Evolutionary conservation across 2,329 filamentous ascomycete genomes (phyloP).

Genomic region (Ophiostoma australiae): DNA sequence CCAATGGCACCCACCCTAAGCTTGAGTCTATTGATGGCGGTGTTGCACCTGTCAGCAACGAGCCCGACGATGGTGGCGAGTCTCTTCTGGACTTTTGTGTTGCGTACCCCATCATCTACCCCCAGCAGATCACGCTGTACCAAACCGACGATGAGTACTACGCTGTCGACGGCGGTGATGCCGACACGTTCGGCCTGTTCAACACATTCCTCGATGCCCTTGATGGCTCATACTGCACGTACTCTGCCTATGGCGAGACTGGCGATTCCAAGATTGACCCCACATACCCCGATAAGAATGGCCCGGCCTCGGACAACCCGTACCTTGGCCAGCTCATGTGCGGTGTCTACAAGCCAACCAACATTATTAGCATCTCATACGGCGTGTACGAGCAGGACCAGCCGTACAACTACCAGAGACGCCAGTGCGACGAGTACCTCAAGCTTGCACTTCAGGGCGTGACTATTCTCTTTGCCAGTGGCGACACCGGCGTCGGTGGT

Average conservation of each 20-base stretch:
- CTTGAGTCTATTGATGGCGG: slow-evolving; percentile 31
- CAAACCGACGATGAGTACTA: slow-evolving; percentile 34
- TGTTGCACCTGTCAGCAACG: neutral
- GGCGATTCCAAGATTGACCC: slow-evolving; percentile 39
- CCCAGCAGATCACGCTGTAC: slow-evolving; percentile 40
- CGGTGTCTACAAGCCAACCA: slow-evolving; percentile 44
- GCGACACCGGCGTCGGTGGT: slow-evolving; percentile 39
- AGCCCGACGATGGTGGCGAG: slow-evolving; percentile 32
- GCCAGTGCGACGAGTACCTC: slow-evolving; percentile 48
- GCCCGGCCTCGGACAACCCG: slow-evolving; percentile 42
- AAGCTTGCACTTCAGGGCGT: slow-evolving; percentile 46
- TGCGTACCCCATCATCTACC: slow-evolving; percentile 47
- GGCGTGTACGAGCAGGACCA: slow-evolving; percentile 51
- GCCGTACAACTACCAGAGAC: slow-evolving; percentile 49
- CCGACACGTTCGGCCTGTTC: slow-evolving; percentile 27
- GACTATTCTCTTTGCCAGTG: slow-evolving; percentile 40
- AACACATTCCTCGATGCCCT: slow-evolving; percentile 45
- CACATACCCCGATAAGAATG: slow-evolving; percentile 33
- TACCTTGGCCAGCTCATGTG: slow-evolving; percentile 37
- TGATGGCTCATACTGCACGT: slow-evolving; percentile 49
- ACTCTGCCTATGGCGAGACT: slow-evolving; percentile 43
- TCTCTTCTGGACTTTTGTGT: slow-evolving; percentile 47
- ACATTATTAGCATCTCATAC: slow-evolving; percentile 54
- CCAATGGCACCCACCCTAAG: slow-evolving; percentile 32
- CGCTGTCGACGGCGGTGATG: slow-evolving; percentile 28